A percentile compares a stretch with the other conserved stretches of the same genome.
Evolutionary conservation across 2,329 filamentous ascomycete species (phyloP).

Genomic region (Pseudogymnoascus sp.): DNA sequence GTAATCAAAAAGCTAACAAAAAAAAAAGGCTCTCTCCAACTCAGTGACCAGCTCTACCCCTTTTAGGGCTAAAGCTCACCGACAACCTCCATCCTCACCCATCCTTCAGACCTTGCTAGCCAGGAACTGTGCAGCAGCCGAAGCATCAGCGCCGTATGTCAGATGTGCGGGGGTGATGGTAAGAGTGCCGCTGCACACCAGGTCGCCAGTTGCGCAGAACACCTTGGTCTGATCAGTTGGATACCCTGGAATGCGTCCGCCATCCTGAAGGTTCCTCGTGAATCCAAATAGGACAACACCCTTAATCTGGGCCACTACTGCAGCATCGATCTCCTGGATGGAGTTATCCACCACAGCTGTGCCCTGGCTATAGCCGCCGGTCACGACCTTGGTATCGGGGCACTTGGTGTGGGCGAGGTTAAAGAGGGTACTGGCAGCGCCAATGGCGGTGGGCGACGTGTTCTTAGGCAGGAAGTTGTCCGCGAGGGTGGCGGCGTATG

Average conservation of each 20-base stretch:
- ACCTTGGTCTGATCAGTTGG: constrained; percentile 31
- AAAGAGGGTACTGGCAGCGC: constrained; percentile 27
- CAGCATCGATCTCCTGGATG: constrained; percentile 27
- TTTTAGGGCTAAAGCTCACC: neutral
- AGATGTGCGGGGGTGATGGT: constrained; percentile 35
- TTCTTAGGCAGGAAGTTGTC: constrained; percentile 17
- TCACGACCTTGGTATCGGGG: constrained; percentile 33
- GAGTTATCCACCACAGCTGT: constrained; percentile 38
- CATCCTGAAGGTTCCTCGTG: constrained; percentile 33
- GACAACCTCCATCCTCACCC: neutral
- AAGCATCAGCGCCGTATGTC: constrained; percentile 32
- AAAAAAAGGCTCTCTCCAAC: no score
- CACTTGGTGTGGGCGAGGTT: constrained; percentile 29
- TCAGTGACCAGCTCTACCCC: neutral
- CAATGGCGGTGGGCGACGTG: constrained; percentile 12
- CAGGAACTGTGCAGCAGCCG: constrained; percentile 33
- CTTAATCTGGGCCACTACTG: constrained; percentile 28
- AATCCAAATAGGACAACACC: constrained; percentile 39
- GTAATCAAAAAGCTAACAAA: neutral
- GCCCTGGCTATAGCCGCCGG: constrained; percentile 38
- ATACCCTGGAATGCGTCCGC: constrained; percentile 28
- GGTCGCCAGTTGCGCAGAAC: constrained; percentile 43
- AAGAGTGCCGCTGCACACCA: constrained; percentile 42
- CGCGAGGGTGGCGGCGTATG: constrained; percentile 17
- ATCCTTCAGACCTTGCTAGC: constrained; percentile 6